Conservation (phyloP, 2,329 filamentous ascomycete genomes). For the Sphaerulina populicola region DNA sequence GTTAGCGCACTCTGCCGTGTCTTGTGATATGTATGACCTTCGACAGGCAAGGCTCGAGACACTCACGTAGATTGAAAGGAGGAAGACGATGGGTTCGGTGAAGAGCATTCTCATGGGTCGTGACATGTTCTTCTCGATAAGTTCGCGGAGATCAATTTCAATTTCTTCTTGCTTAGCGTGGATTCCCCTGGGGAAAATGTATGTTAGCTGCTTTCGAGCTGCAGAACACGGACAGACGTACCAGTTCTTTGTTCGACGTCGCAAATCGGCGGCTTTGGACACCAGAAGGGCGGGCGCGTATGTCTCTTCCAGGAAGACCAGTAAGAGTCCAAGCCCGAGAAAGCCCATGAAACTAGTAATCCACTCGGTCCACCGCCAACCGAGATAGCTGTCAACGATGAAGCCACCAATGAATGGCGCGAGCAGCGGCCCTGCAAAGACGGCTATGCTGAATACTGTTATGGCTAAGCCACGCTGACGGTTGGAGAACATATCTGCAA, state of each 20-base stretch:
- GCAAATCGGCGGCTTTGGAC: slow-evolving; percentile 47
- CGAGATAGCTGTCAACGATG: slow-evolving; percentile 29
- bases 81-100: slow-evolving; percentile 44
- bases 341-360: slow-evolving; percentile 52
- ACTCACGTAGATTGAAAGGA: slow-evolving; percentile 25
- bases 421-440: slow-evolving; percentile 31
- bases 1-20: not conserved
- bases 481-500: slow-evolving; percentile 32
- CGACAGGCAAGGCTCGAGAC: slow-evolving; percentile 26
- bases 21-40: not conserved
- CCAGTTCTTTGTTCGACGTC: slow-evolving; percentile 51
- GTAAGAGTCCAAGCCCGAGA: slow-evolving; percentile 39
- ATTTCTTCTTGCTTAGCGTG: slow-evolving; percentile 45
- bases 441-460: slow-evolving; percentile 32
- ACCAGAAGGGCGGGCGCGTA: slow-evolving; percentile 53
- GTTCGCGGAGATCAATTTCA: slow-evolving; percentile 33
- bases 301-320: slow-evolving; percentile 50
- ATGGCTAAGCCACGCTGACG: slow-evolving; percentile 30
- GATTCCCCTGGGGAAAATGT: slow-evolving; percentile 36
- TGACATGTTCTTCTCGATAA: slow-evolving; percentile 33
- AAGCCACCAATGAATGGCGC: slow-evolving; percentile 32
- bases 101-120: slow-evolving; percentile 43
- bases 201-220: not conserved
- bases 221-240: not conserved
- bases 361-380: slow-evolving; percentile 47